Percentiles rank a stretch among this genome's conserved stretches.
Conservation (phyloP, 1,139 yeast species). For the Protomyces lactucae-debilis region DNA sequence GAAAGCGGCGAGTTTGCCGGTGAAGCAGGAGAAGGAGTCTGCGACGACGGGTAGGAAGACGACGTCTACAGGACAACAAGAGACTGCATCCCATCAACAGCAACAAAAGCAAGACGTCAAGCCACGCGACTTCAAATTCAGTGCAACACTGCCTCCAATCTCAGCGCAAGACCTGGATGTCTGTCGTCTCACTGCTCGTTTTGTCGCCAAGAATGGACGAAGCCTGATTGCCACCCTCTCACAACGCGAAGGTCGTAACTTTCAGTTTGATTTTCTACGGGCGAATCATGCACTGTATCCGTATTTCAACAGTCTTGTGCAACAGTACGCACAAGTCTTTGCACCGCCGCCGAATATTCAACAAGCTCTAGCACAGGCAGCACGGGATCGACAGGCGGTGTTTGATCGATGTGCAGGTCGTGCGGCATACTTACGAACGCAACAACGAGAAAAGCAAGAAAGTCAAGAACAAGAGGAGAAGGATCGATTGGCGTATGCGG, state of each 20-base stretch:
- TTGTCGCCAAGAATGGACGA: conserved; percentile 54
- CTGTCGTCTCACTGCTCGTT: conserved; percentile 67
- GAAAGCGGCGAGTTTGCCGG: conserved; percentile 31
- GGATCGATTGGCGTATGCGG: conserved; percentile 56
- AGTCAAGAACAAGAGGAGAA: conserved; percentile 40
- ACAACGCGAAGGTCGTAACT: conserved; percentile 45
- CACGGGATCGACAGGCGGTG: conserved; percentile 40
- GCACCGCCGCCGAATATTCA: conserved; percentile 35
- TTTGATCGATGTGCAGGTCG: conserved; percentile 52
- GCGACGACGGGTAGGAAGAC: not conserved
- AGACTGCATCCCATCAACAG: not conserved
- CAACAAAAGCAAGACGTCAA: conserved; percentile 28
- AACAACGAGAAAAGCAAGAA: conserved; percentile 39
- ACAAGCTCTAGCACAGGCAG: conserved; percentile 34
- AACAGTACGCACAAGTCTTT: conserved; percentile 53
- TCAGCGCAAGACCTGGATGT: conserved; percentile 62
- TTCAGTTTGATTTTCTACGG: conserved; percentile 66
- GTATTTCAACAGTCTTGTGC: conserved; percentile 50
- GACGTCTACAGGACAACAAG: not conserved
- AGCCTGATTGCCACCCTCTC: conserved; percentile 44
- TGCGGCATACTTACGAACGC: conserved; percentile 53
- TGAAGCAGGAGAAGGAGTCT: conserved; percentile 13
- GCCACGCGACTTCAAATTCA: conserved; percentile 48
- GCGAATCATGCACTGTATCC: conserved; percentile 57
- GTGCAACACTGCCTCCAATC: conserved; percentile 51